Percentiles rank a stretch among this genome's conserved stretches.
Evolutionary conservation across 805 yeast species (phyloP).

Genomic region (Myxozyma geophila): DNA sequence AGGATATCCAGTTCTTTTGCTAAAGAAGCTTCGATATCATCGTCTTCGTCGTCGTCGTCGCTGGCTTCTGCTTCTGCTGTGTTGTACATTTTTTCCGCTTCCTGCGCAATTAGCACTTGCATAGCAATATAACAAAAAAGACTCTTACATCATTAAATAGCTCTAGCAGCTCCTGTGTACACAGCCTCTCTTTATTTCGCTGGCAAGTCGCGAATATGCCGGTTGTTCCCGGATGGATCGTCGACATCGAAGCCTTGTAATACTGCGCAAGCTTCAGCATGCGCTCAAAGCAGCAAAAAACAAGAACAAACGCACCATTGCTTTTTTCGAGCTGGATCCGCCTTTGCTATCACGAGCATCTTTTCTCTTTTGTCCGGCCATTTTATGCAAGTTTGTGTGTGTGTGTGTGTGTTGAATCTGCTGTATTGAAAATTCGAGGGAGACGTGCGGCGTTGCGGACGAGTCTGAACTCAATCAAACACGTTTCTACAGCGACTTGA

Average conservation of each 20-base stretch:
- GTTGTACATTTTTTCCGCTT: slow-evolving; percentile 36
- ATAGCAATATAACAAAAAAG: not conserved
- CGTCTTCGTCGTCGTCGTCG: slow-evolving; percentile 45
- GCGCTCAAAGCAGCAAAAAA: not conserved
- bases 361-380: slow-evolving; percentile 17
- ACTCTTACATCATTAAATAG: slow-evolving; percentile 56
- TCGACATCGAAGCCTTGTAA: slow-evolving; percentile 25
- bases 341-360: not conserved
- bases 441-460: not conserved
- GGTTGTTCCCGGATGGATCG: slow-evolving; percentile 56
- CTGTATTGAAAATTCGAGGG: not conserved
- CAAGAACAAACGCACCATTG: not conserved
- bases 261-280: slow-evolving; percentile 9
- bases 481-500: not conserved
- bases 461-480: not conserved
- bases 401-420: not conserved
- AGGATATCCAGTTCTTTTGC: slow-evolving; percentile 55
- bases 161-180: slow-evolving; percentile 71
- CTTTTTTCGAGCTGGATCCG: slow-evolving; percentile 10
- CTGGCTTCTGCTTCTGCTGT: slow-evolving; percentile 38
- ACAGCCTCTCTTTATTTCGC: slow-evolving; percentile 75
- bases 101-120: slow-evolving; percentile 14
- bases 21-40: slow-evolving; percentile 33
- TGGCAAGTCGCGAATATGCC: slow-evolving; percentile 92
- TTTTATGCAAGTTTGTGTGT: not conserved